Conservation (phyloP, 345 rosid genomes). For the Turritis glabra region DNA sequence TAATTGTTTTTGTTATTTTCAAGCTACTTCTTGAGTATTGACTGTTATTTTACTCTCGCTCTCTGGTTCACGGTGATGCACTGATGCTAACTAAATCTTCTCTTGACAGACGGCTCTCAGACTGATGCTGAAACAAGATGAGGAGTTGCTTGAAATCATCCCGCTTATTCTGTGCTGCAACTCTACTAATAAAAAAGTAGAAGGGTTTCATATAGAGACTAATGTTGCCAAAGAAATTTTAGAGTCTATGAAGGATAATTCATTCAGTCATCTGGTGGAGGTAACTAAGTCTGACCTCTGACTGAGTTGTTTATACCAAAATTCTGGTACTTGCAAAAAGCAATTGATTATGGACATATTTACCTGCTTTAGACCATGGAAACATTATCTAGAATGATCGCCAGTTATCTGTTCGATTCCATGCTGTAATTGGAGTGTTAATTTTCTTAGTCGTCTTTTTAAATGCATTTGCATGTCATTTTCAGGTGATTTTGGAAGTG, state of each 20-base stretch:
- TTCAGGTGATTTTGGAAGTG: conserved; percentile 90
- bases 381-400: conserved; percentile 6
- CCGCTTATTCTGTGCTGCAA: conserved; percentile 64
- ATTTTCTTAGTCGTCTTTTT: not conserved
- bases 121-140: conserved; percentile 61
- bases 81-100: conserved; percentile 18
- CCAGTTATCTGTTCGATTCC: conserved; percentile 16
- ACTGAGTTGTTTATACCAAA: not conserved
- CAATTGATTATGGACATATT: not conserved
- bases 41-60: conserved; percentile 16
- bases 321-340: conserved; percentile 6
- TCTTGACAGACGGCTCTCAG: conserved; percentile 73
- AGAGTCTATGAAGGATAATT: conserved; percentile 69
- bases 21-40: not conserved
- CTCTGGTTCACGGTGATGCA: not conserved
- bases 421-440: not conserved
- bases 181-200: conserved; percentile 39
- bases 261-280: conserved; percentile 92
- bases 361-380: not conserved
- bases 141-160: conserved; percentile 64
- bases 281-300: conserved; percentile 44
- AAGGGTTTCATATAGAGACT: conserved; percentile 48
- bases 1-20: not conserved
- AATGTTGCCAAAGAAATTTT: conserved; percentile 42
- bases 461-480: conserved; percentile 13